Base-by-base conservation (phyloP, 2,329 filamentous ascomycete genomes). In the Aspergillus cejpii region DNA sequence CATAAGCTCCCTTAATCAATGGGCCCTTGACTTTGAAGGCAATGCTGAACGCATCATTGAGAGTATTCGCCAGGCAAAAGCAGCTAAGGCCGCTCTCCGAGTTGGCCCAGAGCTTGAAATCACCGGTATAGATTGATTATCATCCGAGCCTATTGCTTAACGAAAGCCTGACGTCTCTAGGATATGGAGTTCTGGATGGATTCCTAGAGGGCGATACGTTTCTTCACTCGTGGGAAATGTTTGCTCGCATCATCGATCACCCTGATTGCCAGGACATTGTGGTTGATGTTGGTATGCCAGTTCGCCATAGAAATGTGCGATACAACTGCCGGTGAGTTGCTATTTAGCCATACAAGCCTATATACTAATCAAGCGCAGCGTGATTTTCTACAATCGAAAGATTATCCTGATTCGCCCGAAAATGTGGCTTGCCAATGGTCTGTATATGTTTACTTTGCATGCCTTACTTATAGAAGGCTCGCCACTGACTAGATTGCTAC, bases 381-480 rank as follows among this genome's bases (percentile, higher is more conserved):
- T 84, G n/a, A 75, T 86, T 49, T 71, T 73, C 48, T 72, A 80
- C 40, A 77, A 89, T 53, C 76, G 79, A 40, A 80, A 82, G 65
- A 81, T 90, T 15, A 66, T 89, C 14, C 71, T 84, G 47, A 83
- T 92, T 45, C 73, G 85, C 8, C 84, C 84, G 0, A 89, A 88
- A 65, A 72, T 86, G 51, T 81, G 74, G 56, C 74, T 89, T 5
- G 83, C 83, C 38, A 83, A 85, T 48, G 82, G 58, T 62, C 44
- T 6, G 56, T 52, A 36, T 14, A 31, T 5, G 10, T 34, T 29
- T 4, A n/a, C n/a, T n/a, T 43, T 31, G 7, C 17, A n/a, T 21
- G 14, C 20, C 8, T 29, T 5, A 14, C 26, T 27, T 19, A 36
- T 29, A 17, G n/a, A 20, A 34, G n/a, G 27, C 2, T 4, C 4